Percentiles rank a stretch among this genome's conserved stretches.
Evolutionary conservation across 73 alveolate species (phyloP).

Genomic region (Tetrahymena elliotti): DNA sequence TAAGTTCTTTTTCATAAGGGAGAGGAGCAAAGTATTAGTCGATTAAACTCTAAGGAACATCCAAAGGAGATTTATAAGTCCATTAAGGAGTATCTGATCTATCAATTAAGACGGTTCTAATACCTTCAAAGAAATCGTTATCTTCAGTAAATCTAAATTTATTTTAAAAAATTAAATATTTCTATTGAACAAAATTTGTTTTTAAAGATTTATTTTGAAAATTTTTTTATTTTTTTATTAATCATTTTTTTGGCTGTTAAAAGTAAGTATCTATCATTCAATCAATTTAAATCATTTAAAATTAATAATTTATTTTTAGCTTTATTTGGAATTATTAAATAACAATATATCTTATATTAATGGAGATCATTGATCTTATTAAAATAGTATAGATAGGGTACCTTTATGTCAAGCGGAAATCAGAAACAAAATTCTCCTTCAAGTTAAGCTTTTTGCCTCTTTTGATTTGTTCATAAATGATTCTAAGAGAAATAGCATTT

Average conservation of each 20-base stretch:
- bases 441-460: conserved; percentile 68
- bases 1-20: neutral
- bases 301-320: too few relatives aligned
- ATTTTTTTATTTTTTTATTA: conserved; percentile 50
- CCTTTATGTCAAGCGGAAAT: conserved; percentile 68
- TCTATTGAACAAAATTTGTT: too few relatives aligned
- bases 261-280: too few relatives aligned
- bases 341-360: too few relatives aligned
- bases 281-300: too few relatives aligned
- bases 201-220: conserved; percentile 48
- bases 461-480: conserved; percentile 64
- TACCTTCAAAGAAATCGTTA: conserved; percentile 85
- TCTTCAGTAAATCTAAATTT: conserved; percentile 57
- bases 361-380: too few relatives aligned
- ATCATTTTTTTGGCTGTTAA: too few relatives aligned
- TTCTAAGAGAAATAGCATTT: conserved; percentile 58
- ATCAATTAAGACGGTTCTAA: conserved; percentile 73
- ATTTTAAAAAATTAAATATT: too few relatives aligned
- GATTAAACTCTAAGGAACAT: conserved; percentile 55
- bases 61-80: conserved; percentile 58
- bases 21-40: conserved; percentile 50
- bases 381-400: too few relatives aligned
- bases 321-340: too few relatives aligned
- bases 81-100: conserved; percentile 78
- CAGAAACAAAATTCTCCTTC: conserved; percentile 69